Evolutionary conservation across 1,139 yeast species (phyloP).

Genomic region (Candida freyschussii): DNA sequence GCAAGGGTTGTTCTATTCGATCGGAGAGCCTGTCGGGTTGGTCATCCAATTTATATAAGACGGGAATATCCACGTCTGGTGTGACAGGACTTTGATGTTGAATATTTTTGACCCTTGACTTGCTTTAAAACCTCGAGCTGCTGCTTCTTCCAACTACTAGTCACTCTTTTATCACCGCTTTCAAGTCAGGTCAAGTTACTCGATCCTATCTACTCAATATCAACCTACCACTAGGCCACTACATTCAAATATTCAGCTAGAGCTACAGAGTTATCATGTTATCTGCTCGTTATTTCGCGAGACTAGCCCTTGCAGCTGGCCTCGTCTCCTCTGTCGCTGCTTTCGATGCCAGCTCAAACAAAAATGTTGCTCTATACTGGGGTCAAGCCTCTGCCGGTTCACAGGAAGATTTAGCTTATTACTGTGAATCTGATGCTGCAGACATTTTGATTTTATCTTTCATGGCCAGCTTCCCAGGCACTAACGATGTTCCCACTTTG

Average conservation of each 20-base stretch:
- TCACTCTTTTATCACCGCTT: too few relatives aligned
- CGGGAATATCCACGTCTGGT: too few relatives aligned
- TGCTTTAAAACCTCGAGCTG: slow-evolving; percentile 3
- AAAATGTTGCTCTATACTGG: slow-evolving; percentile 82
- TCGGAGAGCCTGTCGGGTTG: too few relatives aligned
- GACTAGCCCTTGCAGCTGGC: slow-evolving; percentile 4
- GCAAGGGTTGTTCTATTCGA: too few relatives aligned
- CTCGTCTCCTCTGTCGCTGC: slow-evolving; percentile 23
- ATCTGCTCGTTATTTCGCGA: background rate
- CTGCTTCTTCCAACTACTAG: too few relatives aligned
- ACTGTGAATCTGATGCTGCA: slow-evolving; percentile 64
- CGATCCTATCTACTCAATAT: too few relatives aligned
- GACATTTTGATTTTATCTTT: slow-evolving; percentile 75
- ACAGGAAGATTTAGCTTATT: slow-evolving; percentile 58
- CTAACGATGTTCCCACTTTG: slow-evolving; percentile 37
- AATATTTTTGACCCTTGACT: background rate
- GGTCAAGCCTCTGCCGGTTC: slow-evolving; percentile 83
- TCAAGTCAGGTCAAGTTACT: too few relatives aligned
- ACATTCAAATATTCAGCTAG: too few relatives aligned
- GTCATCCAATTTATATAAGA: too few relatives aligned
- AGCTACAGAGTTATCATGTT: too few relatives aligned
- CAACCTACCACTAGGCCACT: too few relatives aligned
- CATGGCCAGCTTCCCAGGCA: slow-evolving; percentile 44
- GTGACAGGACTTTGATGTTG: too few relatives aligned
- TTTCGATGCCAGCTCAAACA: slow-evolving; percentile 41